Evolutionary conservation across 768 basidiomycete species (phyloP), one percentile per base, ranked within the genome.

Genomic region (Lepiota brunneoincarnata): DNA sequence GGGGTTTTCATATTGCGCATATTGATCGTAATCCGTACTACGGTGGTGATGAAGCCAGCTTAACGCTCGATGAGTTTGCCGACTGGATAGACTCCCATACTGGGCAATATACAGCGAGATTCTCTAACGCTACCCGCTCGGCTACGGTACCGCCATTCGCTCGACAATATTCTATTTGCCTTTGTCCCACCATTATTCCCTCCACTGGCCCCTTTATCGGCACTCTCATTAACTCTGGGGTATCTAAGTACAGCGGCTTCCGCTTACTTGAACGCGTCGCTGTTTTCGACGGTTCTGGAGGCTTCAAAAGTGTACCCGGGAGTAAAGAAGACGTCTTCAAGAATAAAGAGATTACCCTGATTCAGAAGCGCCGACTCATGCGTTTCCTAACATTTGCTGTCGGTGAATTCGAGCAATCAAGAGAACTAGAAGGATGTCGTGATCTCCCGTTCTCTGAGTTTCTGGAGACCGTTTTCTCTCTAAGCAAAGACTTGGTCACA

Each of bases 311-410:
- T 46, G 95, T 98, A 0, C 96, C 96, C 1, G 86, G 86, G 28
- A 91, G 83, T 71, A 98, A 97, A 67, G 94, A 94, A 67, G 89
- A 91, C 55, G 80, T 98, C 2, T 98, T 98, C 80, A 93, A 89
- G 73, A 86, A 82, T 70, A 84, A 83, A 63, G 77, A 76, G 7
- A 80, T 98, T 6, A 76, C 77, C 6, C 75, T 98, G 10, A 66
- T 94, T 28, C 91, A 95, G 58, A 98, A 98, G 72, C 75, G 95
- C 40, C 79, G 90, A 28, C 73, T 98, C 21, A 98, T 98, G 90
- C 90, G 94, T 54, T 93, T 96, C 62, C 70, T 98, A 42, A 79
- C 86, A 60, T 94, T 92, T 63, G 86, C 90, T 35, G 80, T 81
- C 2, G 82, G 84, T 0, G 87, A 91, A 1, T 90, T 90, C 52